Base-by-base conservation (phyloP, 345 rosid genomes). In the Eucalyptus pauciflora region DNA sequence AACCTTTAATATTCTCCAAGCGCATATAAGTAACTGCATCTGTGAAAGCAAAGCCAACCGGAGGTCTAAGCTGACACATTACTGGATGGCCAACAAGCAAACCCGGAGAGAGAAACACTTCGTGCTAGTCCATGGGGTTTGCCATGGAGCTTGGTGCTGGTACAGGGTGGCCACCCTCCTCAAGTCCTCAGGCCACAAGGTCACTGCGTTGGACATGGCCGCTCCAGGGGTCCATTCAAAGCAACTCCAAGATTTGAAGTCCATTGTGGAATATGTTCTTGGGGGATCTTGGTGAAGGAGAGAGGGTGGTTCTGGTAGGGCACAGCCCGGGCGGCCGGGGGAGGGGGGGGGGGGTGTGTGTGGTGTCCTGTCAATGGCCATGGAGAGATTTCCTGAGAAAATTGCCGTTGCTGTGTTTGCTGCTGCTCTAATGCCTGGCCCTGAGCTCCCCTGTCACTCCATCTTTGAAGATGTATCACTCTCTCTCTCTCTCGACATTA, bases 311-410 rank as follows among this genome's bases (percentile, higher is more conserved):
- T 71, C 89, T 94, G 45, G 94, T 92, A 37, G 95, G 93, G 16
- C 94, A 93, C 62, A 90, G 93, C 62, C 31, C 62, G 81, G 94
- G 92, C 33, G 33, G 2, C 33, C 33, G 33, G 33, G 33, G 33
- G 33, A 2, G 33, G 33, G 33, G 33, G 33, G 33, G 33, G 33
- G 33, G 33, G 33, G 33, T 2, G 13, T 94, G 94, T 37, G 41
- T 37, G 10, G 7, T 17, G 12, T 90, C 80, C 51, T 91, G 56
- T 92, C 93, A 86, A 86, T 71, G 76, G 93, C 93, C 54, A 91
- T 93, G 93, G 95, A 92, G 79, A 93, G 86, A 87, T 94, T 89
- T 88, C 93, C 93, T 41, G 89, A 92, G 88, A 94, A 91, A 89
- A 81, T 92, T 50, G 80, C 90, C 14, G 89, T 87, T 80, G 93